Evolutionary conservation across 148 eudicot species (phyloP), one percentile per base, ranked within the genome.

Genomic region (Dianthus caryophyllus): DNA sequence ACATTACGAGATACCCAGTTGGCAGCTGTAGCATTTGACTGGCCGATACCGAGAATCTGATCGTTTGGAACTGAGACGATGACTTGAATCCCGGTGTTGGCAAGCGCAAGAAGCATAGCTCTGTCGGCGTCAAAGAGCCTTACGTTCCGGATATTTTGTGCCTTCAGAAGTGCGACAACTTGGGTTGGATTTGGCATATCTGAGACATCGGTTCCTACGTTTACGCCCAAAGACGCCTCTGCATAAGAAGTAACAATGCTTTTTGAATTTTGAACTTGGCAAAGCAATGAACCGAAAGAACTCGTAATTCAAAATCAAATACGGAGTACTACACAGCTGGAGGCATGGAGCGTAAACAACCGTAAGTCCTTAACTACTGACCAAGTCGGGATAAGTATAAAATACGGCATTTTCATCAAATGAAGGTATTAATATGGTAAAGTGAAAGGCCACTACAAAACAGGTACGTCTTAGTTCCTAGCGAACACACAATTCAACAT

Each of bases 21-120:
- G 75, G 96, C 91, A 0, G 98, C 98, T 4, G 98, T 89, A 64
- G 89, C 75, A 65, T 92, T 92, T 26, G 96, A 92, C 74, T 92
- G 96, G 51, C 98, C 98, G 26, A 92, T 87, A 62, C 85, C 96
- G 5, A 92, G 84, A 44, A 92, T 70, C 65, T 92, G 85, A 22
- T 92, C 91, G 53, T 92, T 92, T 29, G 98, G 98, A 61, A 92
- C 89, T 10, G 98, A 89, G 71, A 92, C 82, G 2, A 78, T 79
- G 31, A 92, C 98, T 57, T 69, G 81, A 26, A 92, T 92, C 57
- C 86, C 87, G 12, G 89, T 79, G 44, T 85, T 77, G 7, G 96
- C 96, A 33, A 92, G 91, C 7, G 98, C 98, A 17, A 75, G 85
- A 30, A 92, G 81, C 96, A 89, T 89, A 44, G 85, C 85, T 64